Conservation (phyloP, 345 rosid species). For the Pistacia vera region DNA sequence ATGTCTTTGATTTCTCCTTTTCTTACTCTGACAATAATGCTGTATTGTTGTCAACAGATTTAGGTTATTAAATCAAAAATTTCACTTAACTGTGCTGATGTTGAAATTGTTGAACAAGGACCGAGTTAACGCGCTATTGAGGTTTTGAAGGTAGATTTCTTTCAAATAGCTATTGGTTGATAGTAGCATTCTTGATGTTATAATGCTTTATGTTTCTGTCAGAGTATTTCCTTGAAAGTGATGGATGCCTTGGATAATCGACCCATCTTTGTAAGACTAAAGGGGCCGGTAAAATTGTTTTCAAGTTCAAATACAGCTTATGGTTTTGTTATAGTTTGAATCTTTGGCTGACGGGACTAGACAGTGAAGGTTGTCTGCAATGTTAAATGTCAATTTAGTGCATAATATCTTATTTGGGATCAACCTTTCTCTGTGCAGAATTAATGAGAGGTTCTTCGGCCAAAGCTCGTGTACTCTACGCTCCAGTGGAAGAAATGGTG, state of each 20-base stretch:
- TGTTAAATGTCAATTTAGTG: too few species aligned
- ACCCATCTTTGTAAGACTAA: constrained; percentile 68
- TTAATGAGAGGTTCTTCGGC: constrained; percentile 80
- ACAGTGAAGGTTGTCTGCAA: neutral
- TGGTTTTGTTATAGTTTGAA: neutral
- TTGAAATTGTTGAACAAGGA: constrained; percentile 91
- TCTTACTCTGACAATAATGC: constrained; percentile 9
- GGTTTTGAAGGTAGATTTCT: constrained; percentile 66
- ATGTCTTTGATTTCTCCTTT: neutral
- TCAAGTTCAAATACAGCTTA: constrained; percentile 5
- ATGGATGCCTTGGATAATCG: constrained; percentile 82
- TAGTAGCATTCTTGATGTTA: constrained; percentile 27
- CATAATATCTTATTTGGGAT: neutral
- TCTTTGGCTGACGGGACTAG: neutral
- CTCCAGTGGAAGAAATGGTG: constrained; percentile 74
- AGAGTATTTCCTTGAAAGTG: constrained; percentile 72
- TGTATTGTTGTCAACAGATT: constrained; percentile 44
- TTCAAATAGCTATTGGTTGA: constrained; percentile 5
- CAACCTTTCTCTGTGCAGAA: constrained; percentile 40
- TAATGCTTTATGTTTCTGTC: constrained; percentile 25
- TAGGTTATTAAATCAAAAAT: constrained; percentile 69
- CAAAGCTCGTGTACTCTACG: constrained; percentile 75
- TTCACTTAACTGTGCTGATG: constrained; percentile 95
- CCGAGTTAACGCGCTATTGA: constrained; percentile 65
- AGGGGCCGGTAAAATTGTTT: constrained; percentile 71